Percentiles rank a stretch among this genome's conserved stretches.
Evolutionary conservation across 345 rosid species (phyloP).

Genomic region (Rhizophora mangle): DNA sequence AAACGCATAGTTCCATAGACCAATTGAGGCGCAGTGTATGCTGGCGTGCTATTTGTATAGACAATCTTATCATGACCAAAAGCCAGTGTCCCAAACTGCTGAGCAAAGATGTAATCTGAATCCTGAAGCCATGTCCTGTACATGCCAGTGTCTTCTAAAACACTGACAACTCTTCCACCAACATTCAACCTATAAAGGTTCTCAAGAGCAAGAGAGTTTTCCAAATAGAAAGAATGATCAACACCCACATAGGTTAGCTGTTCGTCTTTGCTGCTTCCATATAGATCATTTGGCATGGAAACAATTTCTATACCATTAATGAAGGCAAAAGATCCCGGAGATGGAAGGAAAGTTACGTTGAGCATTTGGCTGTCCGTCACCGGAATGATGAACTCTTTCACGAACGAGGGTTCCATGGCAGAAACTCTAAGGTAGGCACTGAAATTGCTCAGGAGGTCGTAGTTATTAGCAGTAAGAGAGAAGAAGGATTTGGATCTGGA

Average conservation of each 20-base stretch:
- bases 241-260: not conserved
- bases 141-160: constrained; percentile 24
- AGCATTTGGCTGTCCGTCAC: not conserved
- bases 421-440: constrained; percentile 7
- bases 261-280: not conserved
- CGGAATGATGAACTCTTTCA: not conserved
- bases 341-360: not conserved
- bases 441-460: constrained; percentile 12
- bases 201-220: constrained; percentile 16
- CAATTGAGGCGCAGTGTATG: not conserved
- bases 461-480: constrained; percentile 1
- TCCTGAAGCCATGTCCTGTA: constrained; percentile 17
- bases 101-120: not conserved
- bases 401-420: not conserved
- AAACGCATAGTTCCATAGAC: constrained; percentile 6
- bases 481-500: not conserved
- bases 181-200: constrained; percentile 30
- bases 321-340: constrained; percentile 23
- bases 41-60: constrained; percentile 1
- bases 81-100: not conserved
- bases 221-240: not conserved
- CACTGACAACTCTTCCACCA: constrained; percentile 15
- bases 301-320: constrained; percentile 40
- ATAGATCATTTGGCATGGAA: constrained; percentile 28
- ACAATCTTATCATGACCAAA: not conserved